Conservation (phyloP, 768 basidiomycete genomes). For the Mycena pura region DNA sequence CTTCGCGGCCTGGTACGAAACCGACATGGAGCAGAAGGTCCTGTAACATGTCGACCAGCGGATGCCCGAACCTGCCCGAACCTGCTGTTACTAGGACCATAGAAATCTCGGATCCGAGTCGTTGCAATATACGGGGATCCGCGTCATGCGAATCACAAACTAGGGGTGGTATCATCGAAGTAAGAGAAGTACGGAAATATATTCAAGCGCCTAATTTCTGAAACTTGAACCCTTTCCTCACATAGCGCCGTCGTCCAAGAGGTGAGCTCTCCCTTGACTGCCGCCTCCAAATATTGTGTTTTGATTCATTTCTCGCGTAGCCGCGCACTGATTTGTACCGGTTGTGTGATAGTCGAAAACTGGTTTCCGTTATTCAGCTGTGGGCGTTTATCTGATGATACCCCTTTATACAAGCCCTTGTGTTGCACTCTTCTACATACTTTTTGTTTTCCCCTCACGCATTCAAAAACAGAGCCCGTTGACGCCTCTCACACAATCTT, state of each 20-base stretch:
- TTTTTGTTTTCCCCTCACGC: neutral
- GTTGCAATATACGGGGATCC: too few relatives aligned
- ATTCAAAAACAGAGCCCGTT: neutral
- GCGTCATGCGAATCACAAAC: neutral
- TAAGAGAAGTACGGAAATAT: neutral
- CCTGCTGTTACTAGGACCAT: too few relatives aligned
- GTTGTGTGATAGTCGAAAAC: too few relatives aligned
- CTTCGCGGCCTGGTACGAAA: neutral
- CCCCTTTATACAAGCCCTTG: too few relatives aligned
- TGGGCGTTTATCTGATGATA: too few relatives aligned
- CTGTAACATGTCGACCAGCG: too few relatives aligned
- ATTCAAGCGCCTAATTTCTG: neutral
- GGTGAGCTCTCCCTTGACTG: neutral
- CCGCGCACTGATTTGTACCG: too few relatives aligned
- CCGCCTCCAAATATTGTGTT: neutral
- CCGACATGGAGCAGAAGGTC: neutral
- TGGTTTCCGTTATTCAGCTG: too few relatives aligned
- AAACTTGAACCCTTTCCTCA: neutral
- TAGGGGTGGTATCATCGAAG: neutral
- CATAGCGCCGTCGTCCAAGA: neutral
- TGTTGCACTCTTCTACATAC: neutral
- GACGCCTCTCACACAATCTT: neutral
- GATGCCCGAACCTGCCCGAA: too few relatives aligned
- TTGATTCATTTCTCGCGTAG: too few relatives aligned
- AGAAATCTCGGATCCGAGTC: too few relatives aligned